These are phyloP conservation scores for Lippia alba DNA, from an alignment of 305 asterid species.

Conservation along the genomic window DNA sequence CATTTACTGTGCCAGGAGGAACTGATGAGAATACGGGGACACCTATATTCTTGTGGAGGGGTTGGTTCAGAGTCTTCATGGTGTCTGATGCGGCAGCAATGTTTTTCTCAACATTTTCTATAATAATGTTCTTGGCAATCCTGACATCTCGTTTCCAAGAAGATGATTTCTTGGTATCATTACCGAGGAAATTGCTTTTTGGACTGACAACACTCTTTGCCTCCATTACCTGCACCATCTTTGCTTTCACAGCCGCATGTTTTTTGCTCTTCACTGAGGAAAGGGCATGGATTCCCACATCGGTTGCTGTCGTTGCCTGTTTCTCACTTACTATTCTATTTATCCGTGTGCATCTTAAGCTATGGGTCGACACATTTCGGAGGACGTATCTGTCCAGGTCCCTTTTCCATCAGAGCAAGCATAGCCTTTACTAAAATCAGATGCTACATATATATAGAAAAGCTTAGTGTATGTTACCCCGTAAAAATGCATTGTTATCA, in stretches of 20 bases:
- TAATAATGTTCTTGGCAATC: slow-evolving; percentile 34
- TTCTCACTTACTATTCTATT: not conserved
- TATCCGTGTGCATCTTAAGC: too few species aligned
- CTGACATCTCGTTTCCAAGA: slow-evolving; percentile 21
- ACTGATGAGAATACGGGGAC: slow-evolving; percentile 21
- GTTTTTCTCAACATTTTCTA: slow-evolving; percentile 27
- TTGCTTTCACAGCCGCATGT: slow-evolving; percentile 26
- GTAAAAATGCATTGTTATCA: too few species aligned
- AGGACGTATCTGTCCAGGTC: too few species aligned
- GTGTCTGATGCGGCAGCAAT: slow-evolving; percentile 26
- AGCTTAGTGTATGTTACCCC: too few species aligned
- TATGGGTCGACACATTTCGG: too few species aligned
- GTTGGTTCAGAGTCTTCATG: slow-evolving; percentile 17
- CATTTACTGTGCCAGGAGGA: slow-evolving; percentile 48
- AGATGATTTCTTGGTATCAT: slow-evolving; percentile 29
- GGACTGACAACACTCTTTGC: slow-evolving; percentile 28
- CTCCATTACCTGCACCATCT: slow-evolving; percentile 24
- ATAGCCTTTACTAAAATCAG: too few species aligned
- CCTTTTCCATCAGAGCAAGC: too few species aligned
- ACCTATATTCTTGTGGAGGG: slow-evolving; percentile 22
- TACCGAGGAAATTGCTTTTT: slow-evolving; percentile 30
- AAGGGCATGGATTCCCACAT: not conserved
- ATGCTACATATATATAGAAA: too few species aligned
- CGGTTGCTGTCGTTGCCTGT: not conserved
- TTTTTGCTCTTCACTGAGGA: slow-evolving; percentile 15